Conservation (phyloP, 1,284 basidiomycete genomes). For the Phlebopus sp. region DNA sequence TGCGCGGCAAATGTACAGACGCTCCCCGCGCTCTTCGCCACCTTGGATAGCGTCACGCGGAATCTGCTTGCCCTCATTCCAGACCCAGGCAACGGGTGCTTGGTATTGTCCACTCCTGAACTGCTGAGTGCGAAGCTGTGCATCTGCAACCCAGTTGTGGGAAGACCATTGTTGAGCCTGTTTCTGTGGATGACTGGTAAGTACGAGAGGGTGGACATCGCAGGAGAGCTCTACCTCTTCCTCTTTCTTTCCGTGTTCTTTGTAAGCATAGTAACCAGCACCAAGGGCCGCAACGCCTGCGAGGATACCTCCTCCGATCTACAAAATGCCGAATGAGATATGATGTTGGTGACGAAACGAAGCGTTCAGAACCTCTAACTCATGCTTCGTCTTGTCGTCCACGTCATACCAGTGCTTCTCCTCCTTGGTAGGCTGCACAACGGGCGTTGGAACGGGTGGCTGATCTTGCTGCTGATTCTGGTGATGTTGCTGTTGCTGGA, state of each 20-base stretch:
- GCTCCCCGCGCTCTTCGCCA: constrained; percentile 50
- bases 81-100: constrained; percentile 58
- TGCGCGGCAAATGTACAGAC: constrained; percentile 56
- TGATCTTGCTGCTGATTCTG: constrained; percentile 27
- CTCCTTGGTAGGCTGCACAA: constrained; percentile 40
- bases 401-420: constrained; percentile 59
- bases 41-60: constrained; percentile 56
- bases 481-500: constrained; percentile 29
- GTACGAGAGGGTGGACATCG: neutral
- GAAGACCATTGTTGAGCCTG: constrained; percentile 50
- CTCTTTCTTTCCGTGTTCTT: constrained; percentile 53
- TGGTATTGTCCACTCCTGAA: constrained; percentile 46
- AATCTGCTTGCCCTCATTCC: constrained; percentile 55
- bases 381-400: constrained; percentile 53
- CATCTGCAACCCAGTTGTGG: constrained; percentile 57
- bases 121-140: constrained; percentile 48
- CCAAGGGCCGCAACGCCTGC: constrained; percentile 51
- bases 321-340: constrained; percentile 8
- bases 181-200: constrained; percentile 37
- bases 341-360: neutral
- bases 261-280: constrained; percentile 52
- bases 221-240: constrained; percentile 46
- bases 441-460: constrained; percentile 31
- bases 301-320: constrained; percentile 65
- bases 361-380: constrained; percentile 47